Base-by-base conservation (phyloP, 2,329 filamentous ascomycete species). In the Penicillium polonicum region DNA sequence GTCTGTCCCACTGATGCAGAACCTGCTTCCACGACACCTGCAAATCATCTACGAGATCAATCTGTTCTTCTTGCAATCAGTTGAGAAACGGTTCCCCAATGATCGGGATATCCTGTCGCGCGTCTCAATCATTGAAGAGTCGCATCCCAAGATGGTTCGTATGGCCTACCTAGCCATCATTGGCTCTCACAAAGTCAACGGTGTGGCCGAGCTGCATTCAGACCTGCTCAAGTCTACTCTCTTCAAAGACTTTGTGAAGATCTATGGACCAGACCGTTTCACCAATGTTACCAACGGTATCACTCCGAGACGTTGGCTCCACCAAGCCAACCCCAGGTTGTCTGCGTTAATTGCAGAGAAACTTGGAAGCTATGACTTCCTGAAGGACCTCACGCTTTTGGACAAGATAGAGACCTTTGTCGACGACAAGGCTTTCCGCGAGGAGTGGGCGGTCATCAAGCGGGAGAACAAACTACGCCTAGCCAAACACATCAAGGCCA, bases 41-140 rank as follows among this genome's bases (percentile, higher is more conserved):
- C 91, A 97, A 74, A 96, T 97, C 71, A 97, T 97, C 70, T 97
- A 95, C 76, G 94, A 99, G 68, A 95, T 99, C 81, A 99, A 99
- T 78, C 78, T 97, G 45, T 89, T 86, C 74, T 99, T 99, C 84
- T 78, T 99, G 46, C 93, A 97, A 72, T 82, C 78, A 21, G 93
- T 99, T 17, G 94, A 99, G 81, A 90, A 90, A 69, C 86, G 83
- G 58, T 97, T 96, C 78, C 94, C 94, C 44, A 87, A 91, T 54
- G 91, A 97, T 65, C 86, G 91, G 57, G 93, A 97, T 2, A 82
- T 99, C 64, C 85, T 99, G 35, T 74, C 82, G 15, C 85, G 91
- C 38, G 92, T 97, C n/a, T 97, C 93, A 5, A 95, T 99, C 70
- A 96, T 99, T 59, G 94, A 99, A 75, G 94, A 99, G 76, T 92